A percentile compares a stretch with the other conserved stretches of the same genome.
Conservation (phyloP, 2,329 filamentous ascomycete species). For the Cercospora sojina region DNA sequence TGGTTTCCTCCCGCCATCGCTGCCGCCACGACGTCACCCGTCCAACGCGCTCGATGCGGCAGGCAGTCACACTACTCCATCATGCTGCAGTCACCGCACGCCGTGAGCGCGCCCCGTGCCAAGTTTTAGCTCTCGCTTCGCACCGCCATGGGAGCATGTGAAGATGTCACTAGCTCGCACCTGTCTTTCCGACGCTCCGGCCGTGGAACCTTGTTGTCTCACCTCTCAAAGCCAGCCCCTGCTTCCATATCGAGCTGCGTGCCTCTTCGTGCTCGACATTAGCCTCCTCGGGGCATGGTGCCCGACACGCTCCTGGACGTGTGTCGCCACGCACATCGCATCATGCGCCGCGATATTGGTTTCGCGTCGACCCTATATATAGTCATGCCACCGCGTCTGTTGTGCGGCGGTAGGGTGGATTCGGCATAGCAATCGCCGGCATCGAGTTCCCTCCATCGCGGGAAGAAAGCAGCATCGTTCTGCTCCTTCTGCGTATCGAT, state of each 20-base stretch:
- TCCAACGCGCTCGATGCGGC: constrained; percentile 1
- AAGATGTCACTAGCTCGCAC: constrained; percentile 5
- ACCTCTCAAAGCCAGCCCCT: background rate
- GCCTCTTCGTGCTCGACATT: background rate
- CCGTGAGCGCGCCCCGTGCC: constrained; percentile 4
- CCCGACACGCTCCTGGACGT: background rate
- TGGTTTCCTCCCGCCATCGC: background rate
- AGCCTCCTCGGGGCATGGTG: background rate
- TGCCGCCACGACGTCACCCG: constrained; percentile 5
- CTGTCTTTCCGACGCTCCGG: constrained; percentile 1
- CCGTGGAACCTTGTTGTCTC: constrained; percentile 3
- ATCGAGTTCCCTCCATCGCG: background rate
- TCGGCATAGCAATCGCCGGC: background rate
- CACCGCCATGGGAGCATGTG: constrained; percentile 10
- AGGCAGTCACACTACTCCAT: constrained; percentile 17
- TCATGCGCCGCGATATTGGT: background rate
- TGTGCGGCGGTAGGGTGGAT: background rate
- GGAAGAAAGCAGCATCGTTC: background rate
- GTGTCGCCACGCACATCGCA: background rate
- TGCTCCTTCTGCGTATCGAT: background rate
- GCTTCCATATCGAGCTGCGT: background rate
- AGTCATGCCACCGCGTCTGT: background rate
- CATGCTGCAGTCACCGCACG: background rate
- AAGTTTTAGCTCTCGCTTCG: constrained; percentile 5
- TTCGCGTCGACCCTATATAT: background rate